These are phyloP conservation scores for Ophiognomonia clavigignenti-juglandacearum DNA, from an alignment of 2,329 filamentous ascomycete species.

Conservation along the genomic window DNA sequence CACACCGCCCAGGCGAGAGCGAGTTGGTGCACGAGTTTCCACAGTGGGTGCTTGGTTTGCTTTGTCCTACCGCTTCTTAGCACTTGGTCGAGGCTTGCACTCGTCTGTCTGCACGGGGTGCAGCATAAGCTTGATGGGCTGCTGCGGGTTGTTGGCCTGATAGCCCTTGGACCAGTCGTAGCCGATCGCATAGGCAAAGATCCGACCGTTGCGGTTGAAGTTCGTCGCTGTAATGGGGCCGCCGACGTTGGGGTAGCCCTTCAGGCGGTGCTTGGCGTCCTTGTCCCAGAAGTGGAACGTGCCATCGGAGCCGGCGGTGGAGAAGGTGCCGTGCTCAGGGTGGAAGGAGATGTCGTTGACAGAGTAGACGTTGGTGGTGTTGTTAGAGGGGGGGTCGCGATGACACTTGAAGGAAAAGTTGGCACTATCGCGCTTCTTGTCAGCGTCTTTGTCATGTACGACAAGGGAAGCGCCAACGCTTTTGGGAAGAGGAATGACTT, in stretches of 20 bases:
- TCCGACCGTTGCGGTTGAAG: slow-evolving; percentile 82
- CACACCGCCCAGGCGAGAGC: background rate
- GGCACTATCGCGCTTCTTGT: slow-evolving; percentile 42
- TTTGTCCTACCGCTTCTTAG: slow-evolving; percentile 51
- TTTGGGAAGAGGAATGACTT: background rate
- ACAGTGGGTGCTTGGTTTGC: background rate
- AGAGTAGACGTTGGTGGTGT: slow-evolving; percentile 83
- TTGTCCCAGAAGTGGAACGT: slow-evolving; percentile 98
- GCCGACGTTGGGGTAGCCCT: slow-evolving; percentile 80
- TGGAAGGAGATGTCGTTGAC: slow-evolving; percentile 99
- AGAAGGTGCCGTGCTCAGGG: slow-evolving; percentile 95
- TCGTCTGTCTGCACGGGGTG: slow-evolving; percentile 65
- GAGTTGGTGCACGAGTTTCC: too few species aligned
- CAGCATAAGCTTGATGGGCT: slow-evolving; percentile 78
- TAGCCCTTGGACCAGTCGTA: slow-evolving; percentile 99
- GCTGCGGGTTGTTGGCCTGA: slow-evolving; percentile 69
- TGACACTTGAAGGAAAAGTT: slow-evolving; percentile 99
- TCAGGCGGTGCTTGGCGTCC: slow-evolving; percentile 81
- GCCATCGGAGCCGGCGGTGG: slow-evolving; percentile 89
- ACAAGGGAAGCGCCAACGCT: background rate
- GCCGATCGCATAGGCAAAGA: slow-evolving; percentile 84
- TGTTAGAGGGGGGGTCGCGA: slow-evolving; percentile 71
- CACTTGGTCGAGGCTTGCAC: slow-evolving; percentile 56
- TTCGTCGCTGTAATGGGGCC: slow-evolving; percentile 85
- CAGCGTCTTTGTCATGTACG: slow-evolving; percentile 2